A percentile compares a stretch with the other conserved stretches of the same genome.
Evolutionary conservation across 495 filamentous ascomycete genomes (phyloP).

Genomic region (Penicillium simplicissimum): DNA sequence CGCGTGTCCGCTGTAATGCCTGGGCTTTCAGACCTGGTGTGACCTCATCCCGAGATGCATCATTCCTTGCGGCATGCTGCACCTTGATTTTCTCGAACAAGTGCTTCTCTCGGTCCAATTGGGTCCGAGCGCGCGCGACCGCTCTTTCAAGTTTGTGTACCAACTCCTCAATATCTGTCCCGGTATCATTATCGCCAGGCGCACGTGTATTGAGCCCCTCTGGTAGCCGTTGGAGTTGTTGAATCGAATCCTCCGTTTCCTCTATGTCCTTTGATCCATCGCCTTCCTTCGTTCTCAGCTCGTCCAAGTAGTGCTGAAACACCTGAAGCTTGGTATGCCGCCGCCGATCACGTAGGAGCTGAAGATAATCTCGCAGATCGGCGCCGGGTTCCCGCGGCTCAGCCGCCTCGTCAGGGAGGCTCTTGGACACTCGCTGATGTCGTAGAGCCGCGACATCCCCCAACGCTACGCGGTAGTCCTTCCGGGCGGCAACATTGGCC

Average conservation of each 20-base stretch:
- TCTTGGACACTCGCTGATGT: constrained; percentile 17
- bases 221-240: constrained; percentile 49
- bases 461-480: constrained; percentile 43
- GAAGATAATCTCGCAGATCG: constrained; percentile 52
- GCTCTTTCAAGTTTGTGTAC: constrained; percentile 64
- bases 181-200: constrained; percentile 4
- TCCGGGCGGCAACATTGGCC: constrained; percentile 56
- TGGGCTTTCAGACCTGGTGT: constrained; percentile 38
- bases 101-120: constrained; percentile 62
- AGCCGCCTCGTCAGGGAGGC: constrained; percentile 20
- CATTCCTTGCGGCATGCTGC: constrained; percentile 25
- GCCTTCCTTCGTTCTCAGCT: constrained; percentile 40
- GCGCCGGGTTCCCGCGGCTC: constrained; percentile 32
- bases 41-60: constrained; percentile 6
- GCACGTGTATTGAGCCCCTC: constrained; percentile 26
- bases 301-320: constrained; percentile 50
- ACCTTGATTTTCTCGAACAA: constrained; percentile 59
- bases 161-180: constrained; percentile 47
- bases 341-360: constrained; percentile 55
- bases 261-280: constrained; percentile 51
- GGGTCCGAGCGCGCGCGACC: constrained; percentile 61
- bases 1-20: constrained; percentile 57
- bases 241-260: constrained; percentile 40
- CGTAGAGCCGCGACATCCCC: constrained; percentile 28
- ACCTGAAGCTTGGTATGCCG: constrained; percentile 55